Evolutionary conservation across 2,329 filamentous ascomycete species (phyloP), one percentile per base, ranked within the genome.

Genomic region (Microcyclospora tardicrescens): DNA sequence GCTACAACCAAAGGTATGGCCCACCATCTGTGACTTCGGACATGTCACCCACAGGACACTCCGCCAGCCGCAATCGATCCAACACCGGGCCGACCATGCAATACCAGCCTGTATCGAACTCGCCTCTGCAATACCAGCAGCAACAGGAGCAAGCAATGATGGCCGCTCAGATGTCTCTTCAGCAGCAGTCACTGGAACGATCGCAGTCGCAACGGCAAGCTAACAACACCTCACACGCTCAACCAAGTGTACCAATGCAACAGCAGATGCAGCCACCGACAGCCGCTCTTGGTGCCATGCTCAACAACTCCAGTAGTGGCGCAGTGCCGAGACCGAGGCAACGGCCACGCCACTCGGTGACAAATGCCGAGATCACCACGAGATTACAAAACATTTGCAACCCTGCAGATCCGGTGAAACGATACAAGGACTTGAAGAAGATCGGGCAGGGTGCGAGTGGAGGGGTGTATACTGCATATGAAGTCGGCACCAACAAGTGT

Each of bases 391-490:
- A 83, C 27, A 96, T 98, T 47, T 96, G 91, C 60, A 87, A 79
- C 15, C 78, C 85, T 38, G 84, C 83, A 35, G 89, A 98, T 56
- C 91, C 91, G 3, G 84, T 84, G 16, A 79, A 83, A 39, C 79
- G 89, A 47, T 98, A 94, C 63, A 77, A 80, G 40, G 79, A 81
- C 41, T 76, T 96, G 51, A 87, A 78, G 57, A 96, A 96, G 67
- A 96, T 98, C 58, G 91, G 91, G 1, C 91, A 98, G 62, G 91
- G 91, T 60, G 91, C 91, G 29, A 96, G 89, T 8, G 91, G 91
- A 50, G 91, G 91, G 44, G 91, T 98, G 1, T 98, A 79, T 57
- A 94, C 85, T 0, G 91, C 89, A 3, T 84, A 89, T 57, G 84
- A 95, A 61, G 72, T 78, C 47, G 80, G 77, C 40, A 82, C 77